Evolutionary conservation across 2,329 filamentous ascomycete genomes (phyloP).

Genomic region (Fusarium duplospermum): DNA sequence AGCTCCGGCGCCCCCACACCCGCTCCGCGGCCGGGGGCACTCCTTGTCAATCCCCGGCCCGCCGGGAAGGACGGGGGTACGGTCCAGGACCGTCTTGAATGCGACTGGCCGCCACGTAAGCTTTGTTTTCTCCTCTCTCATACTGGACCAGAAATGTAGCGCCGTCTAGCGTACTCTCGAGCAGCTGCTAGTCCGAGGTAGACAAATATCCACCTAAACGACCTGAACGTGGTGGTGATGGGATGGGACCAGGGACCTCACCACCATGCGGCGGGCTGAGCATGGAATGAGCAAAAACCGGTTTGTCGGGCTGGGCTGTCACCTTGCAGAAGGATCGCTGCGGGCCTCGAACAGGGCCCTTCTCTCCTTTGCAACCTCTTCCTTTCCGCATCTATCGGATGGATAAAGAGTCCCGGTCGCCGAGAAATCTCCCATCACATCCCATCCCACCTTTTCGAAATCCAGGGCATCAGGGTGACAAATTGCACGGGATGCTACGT

Average conservation of each 20-base stretch:
- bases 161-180: neutral
- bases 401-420: conserved; percentile 3
- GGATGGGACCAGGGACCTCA: neutral
- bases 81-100: conserved; percentile 17
- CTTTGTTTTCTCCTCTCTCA: conserved; percentile 10
- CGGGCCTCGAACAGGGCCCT: conserved; percentile 29
- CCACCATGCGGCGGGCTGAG: neutral
- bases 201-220: conserved; percentile 19
- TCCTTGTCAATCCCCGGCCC: neutral
- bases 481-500: neutral
- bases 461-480: neutral
- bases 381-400: conserved; percentile 4
- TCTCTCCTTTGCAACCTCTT: neutral
- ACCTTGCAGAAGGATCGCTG: conserved; percentile 35
- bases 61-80: neutral
- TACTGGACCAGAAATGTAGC: conserved; percentile 1
- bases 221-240: neutral
- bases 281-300: conserved; percentile 30
- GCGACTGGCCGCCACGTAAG: conserved; percentile 29
- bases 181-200: neutral
- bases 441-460: neutral
- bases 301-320: conserved; percentile 32
- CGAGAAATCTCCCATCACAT: neutral
- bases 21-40: conserved; percentile 25
- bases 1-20: conserved; percentile 29